Evolutionary conservation across 192 early-diverging fungal genomes (phyloP).

Genomic region (Rhizophlyctis rosea): DNA sequence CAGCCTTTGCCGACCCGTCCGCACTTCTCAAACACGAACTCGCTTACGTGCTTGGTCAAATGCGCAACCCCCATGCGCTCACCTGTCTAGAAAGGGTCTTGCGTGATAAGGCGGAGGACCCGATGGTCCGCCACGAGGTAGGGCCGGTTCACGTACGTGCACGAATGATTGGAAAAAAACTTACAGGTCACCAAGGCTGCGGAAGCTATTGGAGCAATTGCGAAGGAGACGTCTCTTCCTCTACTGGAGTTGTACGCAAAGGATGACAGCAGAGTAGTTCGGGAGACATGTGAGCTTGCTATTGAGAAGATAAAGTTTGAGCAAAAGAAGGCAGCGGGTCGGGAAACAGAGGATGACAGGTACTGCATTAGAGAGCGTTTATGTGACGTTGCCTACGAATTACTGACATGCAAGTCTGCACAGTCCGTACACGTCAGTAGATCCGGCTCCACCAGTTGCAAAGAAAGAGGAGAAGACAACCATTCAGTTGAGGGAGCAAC

Average conservation of each 20-base stretch:
- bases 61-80: constrained; percentile 78
- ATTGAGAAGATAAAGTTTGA: constrained; percentile 84
- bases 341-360: too few species aligned
- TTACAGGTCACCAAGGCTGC: constrained; percentile 57
- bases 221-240: constrained; percentile 59
- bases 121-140: constrained; percentile 95
- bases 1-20: constrained; percentile 75
- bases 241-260: constrained; percentile 71
- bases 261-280: constrained; percentile 66
- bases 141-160: background rate
- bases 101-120: constrained; percentile 64
- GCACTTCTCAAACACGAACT: constrained; percentile 93
- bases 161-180: background rate
- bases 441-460: constrained; percentile 82
- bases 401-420: too few species aligned
- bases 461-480: constrained; percentile 56
- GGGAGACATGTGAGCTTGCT: constrained; percentile 89
- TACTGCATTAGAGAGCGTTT: too few species aligned
- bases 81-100: constrained; percentile 65
- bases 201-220: constrained; percentile 94
- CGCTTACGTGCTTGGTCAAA: constrained; percentile 95
- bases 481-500: constrained; percentile 57
- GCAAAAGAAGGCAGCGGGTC: too few species aligned
- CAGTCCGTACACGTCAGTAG: constrained; percentile 71
- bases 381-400: too few species aligned